Conservation (phyloP, 164 flowering plant species). For the Chimonanthus praecox region DNA sequence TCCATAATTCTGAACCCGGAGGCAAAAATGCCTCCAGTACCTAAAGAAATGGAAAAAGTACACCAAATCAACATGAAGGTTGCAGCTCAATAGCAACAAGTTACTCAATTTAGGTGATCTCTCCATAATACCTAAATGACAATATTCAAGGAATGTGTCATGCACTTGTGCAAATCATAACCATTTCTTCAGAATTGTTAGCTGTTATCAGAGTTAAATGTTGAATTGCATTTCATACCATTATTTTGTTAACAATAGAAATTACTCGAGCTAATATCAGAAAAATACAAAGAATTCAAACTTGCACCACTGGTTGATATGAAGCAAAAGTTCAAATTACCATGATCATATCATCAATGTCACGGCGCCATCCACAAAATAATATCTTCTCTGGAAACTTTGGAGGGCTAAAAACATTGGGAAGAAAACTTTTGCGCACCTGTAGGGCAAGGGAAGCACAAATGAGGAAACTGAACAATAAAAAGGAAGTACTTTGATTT, state of each 20-base stretch:
- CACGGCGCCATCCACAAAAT: conserved; percentile 97
- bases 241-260: too few species aligned
- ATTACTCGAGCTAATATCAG: neutral
- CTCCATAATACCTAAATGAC: neutral
- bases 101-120: neutral
- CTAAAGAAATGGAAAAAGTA: conserved; percentile 24
- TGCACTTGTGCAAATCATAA: too few species aligned
- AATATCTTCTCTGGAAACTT: conserved; percentile 89
- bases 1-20: conserved; percentile 85
- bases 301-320: neutral
- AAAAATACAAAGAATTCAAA: neutral
- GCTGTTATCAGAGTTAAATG: neutral
- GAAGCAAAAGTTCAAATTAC: conserved; percentile 30
- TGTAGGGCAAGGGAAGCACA: conserved; percentile 24
- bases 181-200: too few species aligned
- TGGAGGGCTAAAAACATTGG: conserved; percentile 41
- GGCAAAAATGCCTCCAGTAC: conserved; percentile 84
- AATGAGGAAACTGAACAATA: conserved; percentile 5
- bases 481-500: neutral
- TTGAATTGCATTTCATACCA: neutral
- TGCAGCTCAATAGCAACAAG: neutral
- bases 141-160: neutral
- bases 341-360: conserved; percentile 93
- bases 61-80: neutral
- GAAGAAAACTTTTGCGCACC: conserved; percentile 48